phyloP scores from a whole-genome alignment of 768 basidiomycete genomes.

The Agaricus subrufescens region DNA sequence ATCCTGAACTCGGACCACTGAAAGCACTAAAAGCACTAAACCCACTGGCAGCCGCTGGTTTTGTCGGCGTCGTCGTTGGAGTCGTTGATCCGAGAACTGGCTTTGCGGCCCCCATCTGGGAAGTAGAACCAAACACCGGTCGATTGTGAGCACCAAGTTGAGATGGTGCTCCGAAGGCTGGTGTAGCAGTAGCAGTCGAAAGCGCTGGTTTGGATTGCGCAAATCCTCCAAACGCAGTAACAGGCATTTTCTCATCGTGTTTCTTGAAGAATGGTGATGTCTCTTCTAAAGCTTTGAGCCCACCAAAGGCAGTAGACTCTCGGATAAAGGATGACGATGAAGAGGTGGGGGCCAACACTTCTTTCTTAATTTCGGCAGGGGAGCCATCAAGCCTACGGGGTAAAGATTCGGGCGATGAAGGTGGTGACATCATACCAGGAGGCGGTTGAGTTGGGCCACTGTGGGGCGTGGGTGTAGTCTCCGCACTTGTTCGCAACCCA shows the following conservation, averaged over 20 bases:
- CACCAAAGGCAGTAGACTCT: slow-evolving; percentile 41
- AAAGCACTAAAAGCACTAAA: slow-evolving; percentile 57
- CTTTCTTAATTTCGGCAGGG: slow-evolving; percentile 2
- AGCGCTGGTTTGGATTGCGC: slow-evolving; percentile 5
- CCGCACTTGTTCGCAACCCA: not conserved
- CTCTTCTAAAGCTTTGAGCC: slow-evolving; percentile 38
- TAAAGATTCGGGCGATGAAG: slow-evolving; percentile 5
- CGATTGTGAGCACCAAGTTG: slow-evolving; percentile 17
- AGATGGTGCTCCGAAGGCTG: slow-evolving; percentile 37
- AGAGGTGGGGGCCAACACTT: not conserved
- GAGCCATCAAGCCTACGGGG: not conserved
- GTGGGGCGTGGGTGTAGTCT: slow-evolving; percentile 1
- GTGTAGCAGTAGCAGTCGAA: slow-evolving; percentile 22
- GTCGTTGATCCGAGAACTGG: slow-evolving; percentile 25
- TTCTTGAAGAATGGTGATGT: slow-evolving; percentile 54
- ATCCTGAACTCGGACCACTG: slow-evolving; percentile 35
- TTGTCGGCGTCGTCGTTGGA: slow-evolving; percentile 22
- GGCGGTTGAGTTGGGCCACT: not conserved
- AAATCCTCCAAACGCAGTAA: slow-evolving; percentile 33
- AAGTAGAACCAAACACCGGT: slow-evolving; percentile 21
- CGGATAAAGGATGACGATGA: slow-evolving; percentile 25
- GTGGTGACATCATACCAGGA: slow-evolving; percentile 1
- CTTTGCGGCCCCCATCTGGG: slow-evolving; percentile 27
- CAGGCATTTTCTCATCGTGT: slow-evolving; percentile 24
- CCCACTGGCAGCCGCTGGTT: slow-evolving; percentile 29